Percentiles rank a stretch among this genome's conserved stretches.
Evolutionary conservation across 2,329 filamentous ascomycete species (phyloP).

Genomic region (Ambrosiella cleistominuta): DNA sequence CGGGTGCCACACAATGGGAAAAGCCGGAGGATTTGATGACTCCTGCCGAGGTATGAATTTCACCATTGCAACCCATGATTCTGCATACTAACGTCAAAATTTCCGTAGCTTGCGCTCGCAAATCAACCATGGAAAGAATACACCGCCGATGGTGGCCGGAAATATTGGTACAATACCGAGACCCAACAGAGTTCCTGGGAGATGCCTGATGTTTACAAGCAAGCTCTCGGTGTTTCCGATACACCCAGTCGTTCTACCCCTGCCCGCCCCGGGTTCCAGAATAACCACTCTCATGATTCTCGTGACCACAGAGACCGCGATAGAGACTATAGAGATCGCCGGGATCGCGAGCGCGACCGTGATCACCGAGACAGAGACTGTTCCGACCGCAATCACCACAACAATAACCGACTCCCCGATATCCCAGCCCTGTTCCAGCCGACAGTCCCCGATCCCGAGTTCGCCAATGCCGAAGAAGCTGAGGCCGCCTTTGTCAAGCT

Average conservation of each 20-base stretch:
- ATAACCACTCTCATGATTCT: conserved; percentile 17
- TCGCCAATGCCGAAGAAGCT: conserved; percentile 65
- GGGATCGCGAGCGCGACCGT: conserved; percentile 10
- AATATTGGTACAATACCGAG: conserved; percentile 92
- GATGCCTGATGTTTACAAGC: conserved; percentile 70
- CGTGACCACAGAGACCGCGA: conserved; percentile 11
- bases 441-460: conserved; percentile 57
- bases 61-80: not conserved
- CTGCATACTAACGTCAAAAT: not conserved
- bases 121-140: conserved; percentile 89
- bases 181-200: conserved; percentile 89
- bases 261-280: conserved; percentile 16
- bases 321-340: conserved; percentile 18
- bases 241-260: conserved; percentile 21
- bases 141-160: conserved; percentile 65
- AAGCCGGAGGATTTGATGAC: conserved; percentile 86
- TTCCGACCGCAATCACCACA: conserved; percentile 17
- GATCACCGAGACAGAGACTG: conserved; percentile 21
- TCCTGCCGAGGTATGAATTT: conserved; percentile 48
- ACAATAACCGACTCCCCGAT: conserved; percentile 1
- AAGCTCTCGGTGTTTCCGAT: conserved; percentile 43
- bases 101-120: conserved; percentile 51
- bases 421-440: conserved; percentile 28
- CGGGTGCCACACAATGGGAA: conserved; percentile 81
- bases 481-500: conserved; percentile 88